These are phyloP conservation scores for Pugionium dolabratum DNA, from an alignment of 345 rosid species.

Conservation along the genomic window DNA sequence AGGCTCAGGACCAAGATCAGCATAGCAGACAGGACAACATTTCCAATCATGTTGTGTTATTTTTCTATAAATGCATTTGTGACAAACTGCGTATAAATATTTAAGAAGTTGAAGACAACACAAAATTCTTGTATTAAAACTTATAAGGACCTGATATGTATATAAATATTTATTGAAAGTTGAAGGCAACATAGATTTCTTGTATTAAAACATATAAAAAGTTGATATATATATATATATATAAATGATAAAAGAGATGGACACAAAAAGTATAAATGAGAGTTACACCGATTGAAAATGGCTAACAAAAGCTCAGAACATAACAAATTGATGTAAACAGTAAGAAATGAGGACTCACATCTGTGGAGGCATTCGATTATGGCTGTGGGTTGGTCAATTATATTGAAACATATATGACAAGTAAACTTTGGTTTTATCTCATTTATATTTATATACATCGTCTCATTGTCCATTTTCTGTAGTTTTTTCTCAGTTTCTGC, in stretches of 20 bases:
- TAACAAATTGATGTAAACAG: background rate
- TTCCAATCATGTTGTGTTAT: background rate
- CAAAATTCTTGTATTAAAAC: background rate
- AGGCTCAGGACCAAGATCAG: background rate
- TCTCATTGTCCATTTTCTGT: background rate
- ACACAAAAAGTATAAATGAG: background rate
- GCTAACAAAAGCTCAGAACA: background rate
- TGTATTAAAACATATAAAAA: too few species aligned
- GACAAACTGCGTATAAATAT: conserved; percentile 6
- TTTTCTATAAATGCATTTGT: conserved; percentile 5
- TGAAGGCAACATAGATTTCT: too few species aligned
- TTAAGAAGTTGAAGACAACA: background rate
- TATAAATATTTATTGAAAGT: too few species aligned
- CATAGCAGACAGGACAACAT: conserved; percentile 1
- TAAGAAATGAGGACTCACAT: background rate
- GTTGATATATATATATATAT: too few species aligned
- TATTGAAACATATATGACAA: background rate
- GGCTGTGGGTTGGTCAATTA: background rate
- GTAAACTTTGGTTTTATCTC: background rate
- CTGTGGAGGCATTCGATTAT: background rate
- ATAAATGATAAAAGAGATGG: too few species aligned
- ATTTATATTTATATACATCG: too few species aligned
- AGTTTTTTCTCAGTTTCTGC: background rate
- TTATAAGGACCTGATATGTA: background rate
- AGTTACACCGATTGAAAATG: too few species aligned